Evolutionary conservation across 1,139 yeast genomes (phyloP), one percentile per base, ranked within the genome.

Genomic region (Arxiozyma heterogenica): DNA sequence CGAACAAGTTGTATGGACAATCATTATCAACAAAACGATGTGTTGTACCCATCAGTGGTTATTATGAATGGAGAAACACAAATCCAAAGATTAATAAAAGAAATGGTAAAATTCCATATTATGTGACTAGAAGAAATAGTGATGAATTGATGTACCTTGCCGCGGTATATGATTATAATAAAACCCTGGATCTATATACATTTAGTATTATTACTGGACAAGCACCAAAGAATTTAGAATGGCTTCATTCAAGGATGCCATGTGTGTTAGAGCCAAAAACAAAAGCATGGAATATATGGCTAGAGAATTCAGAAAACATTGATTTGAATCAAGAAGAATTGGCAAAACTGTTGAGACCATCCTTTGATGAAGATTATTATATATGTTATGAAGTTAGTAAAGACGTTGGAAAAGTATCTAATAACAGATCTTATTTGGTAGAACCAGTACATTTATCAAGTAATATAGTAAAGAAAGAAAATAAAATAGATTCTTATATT

Each of bases 211-310:
- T 88, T 3, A 90, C 97, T 0, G 85, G 85, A 0, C 79, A 81
- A 0, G 93, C 95, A 0, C 76, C 80, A 0, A 69, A 76, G 42
- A 78, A 78, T 54, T 61, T 89, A 55, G 71, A 75, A 46, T 85
- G 91, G 88, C 69, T 90, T 5, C 97, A 90, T 65, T 68, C 73
- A 1, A 73, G 97, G 30, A 88, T 87, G 79, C 97, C 97, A 0
- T 73, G 86, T 2, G 76, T 88, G 41, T 57, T 89, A 5, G 74
- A 72, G 39, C 88, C 90, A 0, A 80, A 78, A 0, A 71, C 83
- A 0, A 59, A 70, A 22, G 79, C 73, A 39, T 83, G 91, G 80
- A 66, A 75, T 17, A 65, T 68, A 7, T 88, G 96, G 96, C 67
- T 88, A 48, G 72, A 38, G 34, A 43, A 80, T 56, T 64, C 69